phyloP scores from a whole-genome alignment of 257 asterid species.

The Lycium ferocissimum region DNA sequence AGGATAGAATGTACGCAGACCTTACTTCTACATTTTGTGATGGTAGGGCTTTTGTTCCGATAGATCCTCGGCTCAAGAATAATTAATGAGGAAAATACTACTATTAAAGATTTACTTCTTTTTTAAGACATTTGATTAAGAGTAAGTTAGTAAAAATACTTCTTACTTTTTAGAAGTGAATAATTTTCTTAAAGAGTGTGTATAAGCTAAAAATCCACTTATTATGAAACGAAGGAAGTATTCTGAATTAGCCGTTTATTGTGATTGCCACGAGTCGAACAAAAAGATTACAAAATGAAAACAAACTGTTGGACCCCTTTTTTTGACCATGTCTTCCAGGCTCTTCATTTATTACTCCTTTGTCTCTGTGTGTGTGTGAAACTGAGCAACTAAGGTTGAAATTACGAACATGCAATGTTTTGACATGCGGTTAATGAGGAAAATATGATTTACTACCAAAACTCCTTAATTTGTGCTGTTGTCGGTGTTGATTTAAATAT shows the following conservation, averaged over 20 bases:
- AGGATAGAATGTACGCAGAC: too few species aligned
- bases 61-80: too few species aligned
- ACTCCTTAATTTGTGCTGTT: not conserved
- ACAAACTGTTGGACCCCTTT: constrained; percentile 41
- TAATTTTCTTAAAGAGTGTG: too few species aligned
- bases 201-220: too few species aligned
- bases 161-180: too few species aligned
- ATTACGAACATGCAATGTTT: not conserved
- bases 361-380: not conserved
- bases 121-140: too few species aligned
- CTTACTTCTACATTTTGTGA: too few species aligned
- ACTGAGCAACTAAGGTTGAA: not conserved
- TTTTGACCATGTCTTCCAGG: constrained; percentile 19
- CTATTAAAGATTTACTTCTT: too few species aligned
- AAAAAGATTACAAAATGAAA: constrained; percentile 44
- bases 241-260: constrained; percentile 71
- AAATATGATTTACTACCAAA: not conserved
- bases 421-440: not conserved
- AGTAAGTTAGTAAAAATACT: too few species aligned
- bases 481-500: constrained; percentile 5
- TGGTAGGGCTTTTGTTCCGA: too few species aligned
- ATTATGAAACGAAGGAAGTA: too few species aligned
- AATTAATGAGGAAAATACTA: too few species aligned
- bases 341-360: constrained; percentile 31
- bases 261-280: constrained; percentile 56